These are phyloP conservation scores for Naganishia sp. DNA, from an alignment of 1,284 basidiomycete species.

Conservation along the genomic window DNA sequence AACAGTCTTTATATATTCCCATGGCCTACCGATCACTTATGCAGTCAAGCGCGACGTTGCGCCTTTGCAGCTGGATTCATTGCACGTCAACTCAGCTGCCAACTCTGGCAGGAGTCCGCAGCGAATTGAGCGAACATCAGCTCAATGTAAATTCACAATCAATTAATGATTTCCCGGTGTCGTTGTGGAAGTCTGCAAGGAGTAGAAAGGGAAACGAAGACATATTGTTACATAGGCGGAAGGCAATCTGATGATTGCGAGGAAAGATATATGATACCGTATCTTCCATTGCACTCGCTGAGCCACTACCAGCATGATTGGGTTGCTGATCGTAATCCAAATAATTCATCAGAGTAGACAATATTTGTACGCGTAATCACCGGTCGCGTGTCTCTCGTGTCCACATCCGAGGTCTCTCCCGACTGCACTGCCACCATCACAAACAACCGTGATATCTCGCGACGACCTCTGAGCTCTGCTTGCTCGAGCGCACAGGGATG, in stretches of 20 bases:
- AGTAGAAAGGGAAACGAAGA: no score
- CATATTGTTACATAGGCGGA: background rate
- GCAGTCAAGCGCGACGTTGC: slow-evolving; percentile 3
- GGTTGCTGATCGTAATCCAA: no score
- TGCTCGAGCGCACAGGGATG: slow-evolving; percentile 14
- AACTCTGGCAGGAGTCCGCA: slow-evolving; percentile 4
- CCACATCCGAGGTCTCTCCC: no score
- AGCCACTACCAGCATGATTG: background rate
- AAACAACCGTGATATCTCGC: no score
- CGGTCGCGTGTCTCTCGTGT: background rate
- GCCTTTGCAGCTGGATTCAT: slow-evolving; percentile 3
- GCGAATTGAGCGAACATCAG: background rate
- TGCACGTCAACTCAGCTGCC: no score
- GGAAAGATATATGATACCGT: background rate
- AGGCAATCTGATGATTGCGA: background rate
- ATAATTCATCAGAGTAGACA: background rate
- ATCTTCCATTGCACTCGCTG: no score
- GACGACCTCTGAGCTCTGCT: background rate
- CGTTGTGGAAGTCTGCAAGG: background rate
- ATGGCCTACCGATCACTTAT: background rate
- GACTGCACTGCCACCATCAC: no score
- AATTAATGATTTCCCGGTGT: background rate
- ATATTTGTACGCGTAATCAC: background rate
- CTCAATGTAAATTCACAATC: background rate
- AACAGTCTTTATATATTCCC: background rate